phyloP scores from a whole-genome alignment of 2,329 filamentous ascomycete species.

The Drechmeria coniospora region DNA sequence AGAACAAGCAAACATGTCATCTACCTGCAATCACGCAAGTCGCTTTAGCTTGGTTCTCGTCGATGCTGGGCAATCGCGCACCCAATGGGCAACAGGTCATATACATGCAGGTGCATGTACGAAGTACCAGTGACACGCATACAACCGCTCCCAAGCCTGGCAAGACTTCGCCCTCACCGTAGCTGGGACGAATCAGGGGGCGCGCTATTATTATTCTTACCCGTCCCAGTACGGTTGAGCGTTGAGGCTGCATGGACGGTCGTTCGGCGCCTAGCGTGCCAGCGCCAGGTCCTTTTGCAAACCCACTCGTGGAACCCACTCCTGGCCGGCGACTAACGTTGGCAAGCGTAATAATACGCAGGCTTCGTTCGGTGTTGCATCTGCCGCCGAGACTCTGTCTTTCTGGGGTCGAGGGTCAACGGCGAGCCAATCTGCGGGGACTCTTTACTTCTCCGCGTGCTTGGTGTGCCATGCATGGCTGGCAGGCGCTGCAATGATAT shows the following conservation, averaged over 20 bases:
- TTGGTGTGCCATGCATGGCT: not conserved
- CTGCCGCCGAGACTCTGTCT: slow-evolving; percentile 2
- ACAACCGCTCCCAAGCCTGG: too few relatives aligned
- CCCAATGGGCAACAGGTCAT: too few relatives aligned
- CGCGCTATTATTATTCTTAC: too few relatives aligned
- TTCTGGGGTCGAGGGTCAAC: slow-evolving; percentile 1
- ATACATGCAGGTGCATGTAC: too few relatives aligned
- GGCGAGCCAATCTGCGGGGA: slow-evolving; percentile 1
- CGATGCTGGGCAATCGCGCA: too few relatives aligned
- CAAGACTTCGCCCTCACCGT: too few relatives aligned
- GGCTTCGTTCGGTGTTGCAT: slow-evolving; percentile 2
- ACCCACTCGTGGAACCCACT: slow-evolving; percentile 7
- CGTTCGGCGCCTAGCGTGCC: slow-evolving; percentile 9
- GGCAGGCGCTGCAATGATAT: not conserved
- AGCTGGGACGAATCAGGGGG: too few relatives aligned
- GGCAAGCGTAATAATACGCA: too few relatives aligned
- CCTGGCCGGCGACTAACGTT: slow-evolving; percentile 1
- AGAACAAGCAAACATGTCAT: too few relatives aligned
- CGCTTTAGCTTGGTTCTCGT: too few relatives aligned
- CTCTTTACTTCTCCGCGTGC: slow-evolving; percentile 1
- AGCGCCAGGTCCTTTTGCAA: slow-evolving; percentile 11
- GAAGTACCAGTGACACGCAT: too few relatives aligned
- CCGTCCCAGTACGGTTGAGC: not conserved
- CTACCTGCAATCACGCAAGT: too few relatives aligned
- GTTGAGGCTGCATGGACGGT: slow-evolving; percentile 1